Conservation (phyloP, 192 early-diverging fungal species). For the Coemansia sp. region DNA sequence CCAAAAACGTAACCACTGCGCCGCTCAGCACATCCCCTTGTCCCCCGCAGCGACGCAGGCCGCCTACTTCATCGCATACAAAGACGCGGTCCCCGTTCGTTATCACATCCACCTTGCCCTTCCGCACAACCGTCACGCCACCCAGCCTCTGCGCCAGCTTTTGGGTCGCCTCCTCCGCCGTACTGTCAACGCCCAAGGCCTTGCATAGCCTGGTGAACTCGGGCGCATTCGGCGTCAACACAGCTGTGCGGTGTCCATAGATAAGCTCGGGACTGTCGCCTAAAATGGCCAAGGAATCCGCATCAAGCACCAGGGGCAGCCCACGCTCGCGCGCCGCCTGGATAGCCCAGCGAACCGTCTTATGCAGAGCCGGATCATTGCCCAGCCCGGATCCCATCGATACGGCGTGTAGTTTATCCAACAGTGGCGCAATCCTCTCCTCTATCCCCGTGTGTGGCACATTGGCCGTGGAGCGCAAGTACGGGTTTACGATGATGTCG, state of each 20-base stretch:
- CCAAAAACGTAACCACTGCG: conserved; percentile 76
- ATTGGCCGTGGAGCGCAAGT: conserved; percentile 56
- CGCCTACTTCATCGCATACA: conserved; percentile 63
- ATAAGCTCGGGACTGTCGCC: conserved; percentile 69
- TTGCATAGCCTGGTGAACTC: conserved; percentile 82
- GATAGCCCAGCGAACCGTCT: conserved; percentile 68
- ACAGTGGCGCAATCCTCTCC: conserved; percentile 50
- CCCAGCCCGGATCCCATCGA: conserved; percentile 92
- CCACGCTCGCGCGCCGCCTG: conserved; percentile 57
- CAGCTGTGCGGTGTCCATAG: conserved; percentile 65
- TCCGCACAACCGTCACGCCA: conserved; percentile 76
- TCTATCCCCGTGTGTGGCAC: conserved; percentile 31
- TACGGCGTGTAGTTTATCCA: conserved; percentile 77
- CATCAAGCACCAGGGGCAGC: conserved; percentile 87
- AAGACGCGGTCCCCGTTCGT: conserved; percentile 68
- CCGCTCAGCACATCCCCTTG: conserved; percentile 95
- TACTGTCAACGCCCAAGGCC: conserved; percentile 48
- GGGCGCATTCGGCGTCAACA: conserved; percentile 86
- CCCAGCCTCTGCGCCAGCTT: conserved; percentile 66
- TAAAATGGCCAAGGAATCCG: conserved; percentile 84
- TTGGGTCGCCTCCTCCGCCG: conserved; percentile 41
- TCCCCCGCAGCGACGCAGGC: conserved; percentile 86
- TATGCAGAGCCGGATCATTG: conserved; percentile 66
- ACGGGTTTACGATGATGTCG: conserved; percentile 93
- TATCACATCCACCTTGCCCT: conserved; percentile 75